Base-by-base conservation (phyloP, 2,329 filamentous ascomycete species). In the Cyclaneusma minus region DNA sequence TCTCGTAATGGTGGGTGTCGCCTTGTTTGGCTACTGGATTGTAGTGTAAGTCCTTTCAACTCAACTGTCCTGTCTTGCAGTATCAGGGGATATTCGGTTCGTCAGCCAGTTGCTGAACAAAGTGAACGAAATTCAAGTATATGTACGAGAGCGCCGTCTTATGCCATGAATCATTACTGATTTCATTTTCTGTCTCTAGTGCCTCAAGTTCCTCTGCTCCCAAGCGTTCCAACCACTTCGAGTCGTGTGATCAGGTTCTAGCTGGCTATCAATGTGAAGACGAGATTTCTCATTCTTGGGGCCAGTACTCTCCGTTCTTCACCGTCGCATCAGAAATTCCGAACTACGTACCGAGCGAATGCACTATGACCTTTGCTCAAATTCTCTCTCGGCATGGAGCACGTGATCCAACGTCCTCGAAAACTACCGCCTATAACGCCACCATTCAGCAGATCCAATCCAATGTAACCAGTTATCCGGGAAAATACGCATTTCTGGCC, bases 291-390 rank as follows among this genome's bases (percentile, higher is more conserved):
- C 45, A 40, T 12, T 42, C 31, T 29, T 92, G 83, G 82, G 85
- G 84, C 29, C 83, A 87, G 48, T 93, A 93, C 49, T 78, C 82
- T 11, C 81, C 84, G 2, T 91, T 72, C 54, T 93, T 80, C 51
- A 64, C 74, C 1, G 74, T 85, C 0, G 64, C 72, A 5, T 83
- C 77, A 1, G 57, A 67, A 3, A 67, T 82, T 26, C 10, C 40
- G 60, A 5, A 56, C 58, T 6, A 54, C 6, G 22, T 77, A 1
- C 84, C 83, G 0, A 38, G 56, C 1, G 60, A 58, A n/a, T 94
- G 85, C 52, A 55, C 65, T 8, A 55, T 87, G 39, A 87, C 74
- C 3, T 87, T 92, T 50, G 85, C 66, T 1, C 78, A 85, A 42
- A 58, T 85, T 13, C 63, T 94, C 24, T 84, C 82, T 13, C 72